Percentiles rank a stretch among this genome's conserved stretches.
Evolutionary conservation across 2,329 filamentous ascomycete species (phyloP).

Genomic region (Trichothecium roseum): DNA sequence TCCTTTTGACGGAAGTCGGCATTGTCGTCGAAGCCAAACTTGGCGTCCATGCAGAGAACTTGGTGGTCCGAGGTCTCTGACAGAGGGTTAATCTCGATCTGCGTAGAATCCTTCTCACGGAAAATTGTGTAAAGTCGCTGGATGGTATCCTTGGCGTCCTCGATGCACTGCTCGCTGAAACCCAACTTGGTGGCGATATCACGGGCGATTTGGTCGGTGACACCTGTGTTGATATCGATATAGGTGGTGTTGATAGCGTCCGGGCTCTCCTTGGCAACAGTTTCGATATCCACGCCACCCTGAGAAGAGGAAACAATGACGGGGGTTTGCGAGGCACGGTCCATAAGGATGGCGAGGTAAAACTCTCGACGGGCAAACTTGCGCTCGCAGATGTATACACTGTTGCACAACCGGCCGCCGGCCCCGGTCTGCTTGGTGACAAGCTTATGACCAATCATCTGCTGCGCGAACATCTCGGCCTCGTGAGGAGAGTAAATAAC

Average conservation of each 20-base stretch:
- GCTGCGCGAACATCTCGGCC: slow-evolving; percentile 94
- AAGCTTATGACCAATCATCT: slow-evolving; percentile 99
- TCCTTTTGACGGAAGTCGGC: slow-evolving; percentile 98
- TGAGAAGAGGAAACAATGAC: slow-evolving; percentile 97
- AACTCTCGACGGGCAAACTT: slow-evolving; percentile 99
- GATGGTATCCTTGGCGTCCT: slow-evolving; percentile 91
- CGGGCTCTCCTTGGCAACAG: slow-evolving; percentile 94
- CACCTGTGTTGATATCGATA: slow-evolving; percentile 87
- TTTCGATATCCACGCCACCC: slow-evolving; percentile 98
- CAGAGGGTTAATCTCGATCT: slow-evolving; percentile 99
- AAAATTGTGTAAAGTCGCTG: slow-evolving; percentile 99
- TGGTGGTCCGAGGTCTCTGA: slow-evolving; percentile 97
- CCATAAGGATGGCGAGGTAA: slow-evolving; percentile 98
- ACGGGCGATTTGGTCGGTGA: slow-evolving; percentile 89
- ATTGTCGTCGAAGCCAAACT: slow-evolving; percentile 98
- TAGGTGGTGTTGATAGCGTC: slow-evolving; percentile 91
- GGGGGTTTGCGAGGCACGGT: slow-evolving; percentile 79
- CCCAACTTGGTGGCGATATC: slow-evolving; percentile 86
- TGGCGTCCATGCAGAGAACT: slow-evolving; percentile 98
- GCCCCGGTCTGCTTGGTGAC: slow-evolving; percentile 99
- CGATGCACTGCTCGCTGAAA: slow-evolving; percentile 95
- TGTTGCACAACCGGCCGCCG: slow-evolving; percentile 84
- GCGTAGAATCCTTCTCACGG: slow-evolving; percentile 94
- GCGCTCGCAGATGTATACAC: slow-evolving; percentile 98
- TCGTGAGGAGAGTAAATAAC: slow-evolving; percentile 97